A percentile compares a stretch with the other conserved stretches of the same genome.
Evolutionary conservation across 495 filamentous ascomycete genomes (phyloP).

Genomic region (Penicillium ucsense): DNA sequence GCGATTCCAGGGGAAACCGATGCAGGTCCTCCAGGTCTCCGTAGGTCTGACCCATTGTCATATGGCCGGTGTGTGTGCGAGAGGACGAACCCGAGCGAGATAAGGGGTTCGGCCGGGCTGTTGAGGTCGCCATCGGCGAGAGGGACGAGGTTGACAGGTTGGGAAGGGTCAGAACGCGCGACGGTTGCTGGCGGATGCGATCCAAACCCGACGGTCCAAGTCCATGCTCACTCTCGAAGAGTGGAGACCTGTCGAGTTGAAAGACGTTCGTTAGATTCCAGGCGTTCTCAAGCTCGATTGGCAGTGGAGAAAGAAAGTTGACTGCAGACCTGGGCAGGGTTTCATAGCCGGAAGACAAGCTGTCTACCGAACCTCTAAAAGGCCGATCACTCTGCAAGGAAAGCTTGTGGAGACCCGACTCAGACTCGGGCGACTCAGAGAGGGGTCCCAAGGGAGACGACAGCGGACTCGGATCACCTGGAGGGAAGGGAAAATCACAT

Average conservation of each 20-base stretch:
- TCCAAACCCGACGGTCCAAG: constrained; percentile 68
- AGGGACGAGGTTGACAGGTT: constrained; percentile 57
- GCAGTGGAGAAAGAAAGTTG: constrained; percentile 16
- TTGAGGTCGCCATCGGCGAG: constrained; percentile 25
- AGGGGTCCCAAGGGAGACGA: constrained; percentile 37
- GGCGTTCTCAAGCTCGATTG: constrained; percentile 12
- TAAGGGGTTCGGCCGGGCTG: constrained; percentile 55
- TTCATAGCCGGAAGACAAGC: constrained; percentile 34
- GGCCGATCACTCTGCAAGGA: constrained; percentile 30
- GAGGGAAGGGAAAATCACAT: constrained; percentile 4
- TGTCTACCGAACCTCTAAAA: constrained; percentile 34
- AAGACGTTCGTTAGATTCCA: constrained; percentile 21
- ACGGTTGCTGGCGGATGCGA: constrained; percentile 77
- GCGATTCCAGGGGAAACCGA: constrained; percentile 87
- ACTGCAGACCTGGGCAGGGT: constrained; percentile 31
- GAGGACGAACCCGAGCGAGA: constrained; percentile 41
- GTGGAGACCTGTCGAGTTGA: constrained; percentile 46
- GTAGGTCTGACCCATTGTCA: constrained; percentile 53
- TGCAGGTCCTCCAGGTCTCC: constrained; percentile 79
- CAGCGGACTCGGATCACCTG: constrained; percentile 39
- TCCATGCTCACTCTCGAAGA: constrained; percentile 54
- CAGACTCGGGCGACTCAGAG: constrained; percentile 33
- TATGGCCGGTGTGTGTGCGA: constrained; percentile 43
- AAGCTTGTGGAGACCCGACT: constrained; percentile 48
- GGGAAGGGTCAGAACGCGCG: constrained; percentile 55